Percentiles rank a stretch among this genome's conserved stretches.
phyloP scores from a whole-genome alignment of 2,329 filamentous ascomycete species.

The Sclerotinia borealis region DNA sequence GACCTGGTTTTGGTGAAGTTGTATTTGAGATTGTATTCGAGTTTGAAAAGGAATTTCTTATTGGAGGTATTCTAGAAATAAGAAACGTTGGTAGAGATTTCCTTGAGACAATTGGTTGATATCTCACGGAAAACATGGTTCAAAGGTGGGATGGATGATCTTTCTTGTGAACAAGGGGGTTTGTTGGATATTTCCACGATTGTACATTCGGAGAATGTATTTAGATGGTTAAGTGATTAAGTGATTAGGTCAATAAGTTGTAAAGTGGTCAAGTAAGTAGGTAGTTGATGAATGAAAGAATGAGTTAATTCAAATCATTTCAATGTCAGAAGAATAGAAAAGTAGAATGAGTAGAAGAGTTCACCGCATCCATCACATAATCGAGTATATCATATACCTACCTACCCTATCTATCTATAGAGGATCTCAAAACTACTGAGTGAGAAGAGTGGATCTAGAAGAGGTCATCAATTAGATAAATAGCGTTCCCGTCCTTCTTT shows the following conservation, averaged over 20 bases:
- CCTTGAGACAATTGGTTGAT: not conserved
- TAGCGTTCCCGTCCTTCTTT: not conserved
- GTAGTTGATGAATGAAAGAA: not conserved
- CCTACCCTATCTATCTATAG: too few relatives aligned
- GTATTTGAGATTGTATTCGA: not conserved
- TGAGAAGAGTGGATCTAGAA: not conserved
- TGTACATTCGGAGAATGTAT: not conserved
- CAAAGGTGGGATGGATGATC: not conserved
- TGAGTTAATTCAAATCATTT: too few relatives aligned
- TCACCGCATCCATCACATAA: not conserved
- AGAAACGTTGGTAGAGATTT: not conserved
- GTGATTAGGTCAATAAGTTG: too few relatives aligned
- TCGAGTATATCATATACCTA: too few relatives aligned
- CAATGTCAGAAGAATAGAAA: too few relatives aligned
- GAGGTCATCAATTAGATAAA: not conserved
- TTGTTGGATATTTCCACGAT: not conserved
- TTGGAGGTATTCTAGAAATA: not conserved
- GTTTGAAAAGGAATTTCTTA: not conserved
- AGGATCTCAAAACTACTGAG: not conserved
- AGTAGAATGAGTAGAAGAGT: not conserved
- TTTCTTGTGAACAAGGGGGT: slow-evolving; percentile 2
- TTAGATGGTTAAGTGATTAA: not conserved
- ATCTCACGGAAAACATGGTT: slow-evolving; percentile 6
- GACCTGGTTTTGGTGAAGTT: not conserved
- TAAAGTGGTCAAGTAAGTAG: too few relatives aligned